A percentile compares a stretch with the other conserved stretches of the same genome.
Evolutionary conservation across 306 rosid genomes (phyloP).

Genomic region (Lotus japonicus): DNA sequence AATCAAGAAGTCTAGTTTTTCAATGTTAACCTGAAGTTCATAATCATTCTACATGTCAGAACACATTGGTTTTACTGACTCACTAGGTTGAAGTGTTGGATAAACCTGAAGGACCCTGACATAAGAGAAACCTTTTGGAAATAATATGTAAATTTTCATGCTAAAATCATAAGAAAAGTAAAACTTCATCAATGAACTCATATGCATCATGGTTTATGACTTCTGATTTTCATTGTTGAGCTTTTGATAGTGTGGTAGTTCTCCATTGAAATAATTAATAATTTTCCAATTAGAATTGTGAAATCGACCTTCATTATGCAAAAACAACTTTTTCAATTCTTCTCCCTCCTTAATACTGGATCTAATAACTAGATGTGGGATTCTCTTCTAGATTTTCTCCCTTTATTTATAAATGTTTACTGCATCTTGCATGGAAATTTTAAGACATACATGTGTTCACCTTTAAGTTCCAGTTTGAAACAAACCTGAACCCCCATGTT

Average conservation of each 20-base stretch:
- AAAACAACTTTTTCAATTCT: neutral
- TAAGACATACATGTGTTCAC: neutral
- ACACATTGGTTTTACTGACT: neutral
- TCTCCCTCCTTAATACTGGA: neutral
- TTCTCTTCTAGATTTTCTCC: constrained; percentile 5
- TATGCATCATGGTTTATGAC: neutral
- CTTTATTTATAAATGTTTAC: neutral
- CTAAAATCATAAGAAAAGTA: neutral
- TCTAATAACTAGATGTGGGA: neutral
- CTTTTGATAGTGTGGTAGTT: neutral
- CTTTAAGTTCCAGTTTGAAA: constrained; percentile 1
- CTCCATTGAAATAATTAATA: neutral
- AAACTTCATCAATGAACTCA: neutral
- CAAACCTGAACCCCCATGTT: constrained; percentile 15
- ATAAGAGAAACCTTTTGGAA: neutral
- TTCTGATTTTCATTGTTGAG: neutral
- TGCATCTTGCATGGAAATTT: constrained; percentile 11
- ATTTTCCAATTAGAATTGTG: neutral
- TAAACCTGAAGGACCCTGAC: neutral
- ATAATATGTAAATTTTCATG: neutral
- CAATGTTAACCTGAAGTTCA: neutral
- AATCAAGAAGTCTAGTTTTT: neutral
- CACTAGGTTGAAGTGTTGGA: neutral
- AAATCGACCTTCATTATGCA: neutral
- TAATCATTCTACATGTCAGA: neutral